Evolutionary conservation across 2,329 filamentous ascomycete genomes (phyloP).

Genomic region (Teratosphaeria destructans): DNA sequence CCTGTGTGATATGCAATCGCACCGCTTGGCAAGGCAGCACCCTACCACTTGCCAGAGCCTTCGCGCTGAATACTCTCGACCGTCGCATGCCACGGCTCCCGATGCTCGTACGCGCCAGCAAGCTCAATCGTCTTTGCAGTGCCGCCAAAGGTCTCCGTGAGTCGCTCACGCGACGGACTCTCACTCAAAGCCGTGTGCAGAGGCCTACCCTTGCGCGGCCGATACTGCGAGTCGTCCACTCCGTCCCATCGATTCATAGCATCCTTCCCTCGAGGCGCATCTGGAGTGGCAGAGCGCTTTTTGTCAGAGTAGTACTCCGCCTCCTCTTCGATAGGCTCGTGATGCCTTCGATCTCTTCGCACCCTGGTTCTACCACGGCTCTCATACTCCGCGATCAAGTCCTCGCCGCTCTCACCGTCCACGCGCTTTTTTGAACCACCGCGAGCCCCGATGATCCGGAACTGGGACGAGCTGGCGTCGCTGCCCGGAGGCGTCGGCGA

Average conservation of each 20-base stretch:
- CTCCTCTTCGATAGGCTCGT: constrained; percentile 1
- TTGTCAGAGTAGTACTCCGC: constrained; percentile 4
- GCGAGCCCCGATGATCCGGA: constrained; percentile 9
- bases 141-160: constrained; percentile 1
- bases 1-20: background rate
- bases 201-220: constrained; percentile 4
- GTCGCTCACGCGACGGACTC: constrained; percentile 20
- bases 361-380: constrained; percentile 11
- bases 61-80: constrained; percentile 3
- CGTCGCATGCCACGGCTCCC: constrained; percentile 6
- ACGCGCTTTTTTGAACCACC: constrained; percentile 1
- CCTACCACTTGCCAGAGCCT: constrained; percentile 1
- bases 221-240: background rate
- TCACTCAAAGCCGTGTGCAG: constrained; percentile 16
- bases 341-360: background rate
- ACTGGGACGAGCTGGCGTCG: constrained; percentile 19
- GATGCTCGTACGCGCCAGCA: constrained; percentile 13
- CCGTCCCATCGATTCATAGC: background rate
- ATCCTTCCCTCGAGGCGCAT: background rate
- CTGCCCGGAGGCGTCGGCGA: constrained; percentile 23
- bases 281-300: background rate
- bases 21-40: background rate
- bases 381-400: constrained; percentile 14
- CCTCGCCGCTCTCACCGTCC: constrained; percentile 10
- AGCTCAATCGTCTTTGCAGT: constrained; percentile 4